These are phyloP conservation scores for Candida insectalens DNA, from an alignment of 805 yeast species.

Conservation along the genomic window DNA sequence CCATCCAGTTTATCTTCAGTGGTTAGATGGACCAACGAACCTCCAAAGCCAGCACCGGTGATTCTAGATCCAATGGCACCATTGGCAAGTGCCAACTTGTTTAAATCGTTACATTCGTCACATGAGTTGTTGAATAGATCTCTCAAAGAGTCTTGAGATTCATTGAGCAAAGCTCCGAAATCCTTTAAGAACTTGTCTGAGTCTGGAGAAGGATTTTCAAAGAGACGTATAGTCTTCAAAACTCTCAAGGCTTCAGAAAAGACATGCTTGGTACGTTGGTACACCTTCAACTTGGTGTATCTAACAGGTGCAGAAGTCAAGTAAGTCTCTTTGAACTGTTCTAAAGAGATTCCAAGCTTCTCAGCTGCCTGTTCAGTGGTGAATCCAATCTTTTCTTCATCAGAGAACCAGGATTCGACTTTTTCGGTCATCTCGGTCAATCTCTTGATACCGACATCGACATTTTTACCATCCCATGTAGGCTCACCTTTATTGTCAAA, in stretches of 20 bases:
- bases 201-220: not conserved
- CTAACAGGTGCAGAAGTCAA: conserved; percentile 1
- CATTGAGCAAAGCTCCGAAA: not conserved
- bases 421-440: not conserved
- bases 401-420: conserved; percentile 1
- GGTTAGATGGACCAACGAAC: conserved; percentile 2
- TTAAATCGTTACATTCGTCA: not conserved
- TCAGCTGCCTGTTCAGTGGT: conserved; percentile 1
- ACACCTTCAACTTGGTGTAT: conserved; percentile 1
- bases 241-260: conserved; percentile 1
- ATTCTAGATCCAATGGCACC: conserved; percentile 1
- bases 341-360: conserved; percentile 1
- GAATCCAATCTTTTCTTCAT: not conserved
- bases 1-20: conserved; percentile 1
- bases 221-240: not conserved
- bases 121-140: conserved; percentile 1
- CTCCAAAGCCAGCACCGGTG: conserved; percentile 2
- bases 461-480: conserved; percentile 1
- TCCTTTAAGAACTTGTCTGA: not conserved
- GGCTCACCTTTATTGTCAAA: not conserved
- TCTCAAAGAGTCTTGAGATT: conserved; percentile 1
- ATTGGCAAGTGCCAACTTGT: not conserved
- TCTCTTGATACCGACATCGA: not conserved
- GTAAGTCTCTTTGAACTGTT: not conserved
- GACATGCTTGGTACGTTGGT: conserved; percentile 2